Evolutionary conservation across 345 rosid genomes (phyloP), one percentile per base, ranked within the genome.

Genomic region (Firmiana major): DNA sequence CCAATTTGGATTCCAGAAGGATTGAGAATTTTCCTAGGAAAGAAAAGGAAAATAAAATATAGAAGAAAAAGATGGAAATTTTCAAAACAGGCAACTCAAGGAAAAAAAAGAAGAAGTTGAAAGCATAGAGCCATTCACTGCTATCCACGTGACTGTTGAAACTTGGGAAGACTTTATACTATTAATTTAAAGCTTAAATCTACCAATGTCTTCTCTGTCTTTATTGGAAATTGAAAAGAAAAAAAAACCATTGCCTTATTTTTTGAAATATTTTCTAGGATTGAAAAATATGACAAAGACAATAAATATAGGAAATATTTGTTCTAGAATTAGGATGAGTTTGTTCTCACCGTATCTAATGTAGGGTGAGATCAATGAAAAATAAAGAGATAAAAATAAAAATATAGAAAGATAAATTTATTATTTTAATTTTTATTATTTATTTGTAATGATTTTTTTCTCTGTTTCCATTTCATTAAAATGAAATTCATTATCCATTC

Each of bases 91-190:
- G 21, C 21, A 19, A 68, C 7, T 5, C 60, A 21, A 24, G 48
- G 10, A 26, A 31, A 15, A 6, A 26, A 31, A 15, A 6, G 6
- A 31, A 7, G 3, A 13, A 31, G 0, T 5, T 64, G n/a, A 70
- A 70, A 72, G 63, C 63, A 13, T 72, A 21, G 34, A 72, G 31
- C 34, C 34, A 54, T 72, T 12, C 49, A 54, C 60, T n/a, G 49
- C 75, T 72, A 63, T 69, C 75, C 63, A 71, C 10, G 34, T 71
- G 75, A 19, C 45, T 69, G 19, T 60, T 12, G 12, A 34, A 7
- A 63, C 38, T 28, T 8, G 0, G 16, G 3, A 34, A 34, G 12
- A 59, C 64, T 26, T 12, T 59, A 6, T 24, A 59, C 7, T 11
- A 11, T 11, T 59, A 24, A 12, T 10, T 59, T 26, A 59, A 59